Percentiles rank a stretch among this genome's conserved stretches.
Conservation (phyloP, 108 stramenopile genomes). For the Nannochloropsis gaditana region DNA sequence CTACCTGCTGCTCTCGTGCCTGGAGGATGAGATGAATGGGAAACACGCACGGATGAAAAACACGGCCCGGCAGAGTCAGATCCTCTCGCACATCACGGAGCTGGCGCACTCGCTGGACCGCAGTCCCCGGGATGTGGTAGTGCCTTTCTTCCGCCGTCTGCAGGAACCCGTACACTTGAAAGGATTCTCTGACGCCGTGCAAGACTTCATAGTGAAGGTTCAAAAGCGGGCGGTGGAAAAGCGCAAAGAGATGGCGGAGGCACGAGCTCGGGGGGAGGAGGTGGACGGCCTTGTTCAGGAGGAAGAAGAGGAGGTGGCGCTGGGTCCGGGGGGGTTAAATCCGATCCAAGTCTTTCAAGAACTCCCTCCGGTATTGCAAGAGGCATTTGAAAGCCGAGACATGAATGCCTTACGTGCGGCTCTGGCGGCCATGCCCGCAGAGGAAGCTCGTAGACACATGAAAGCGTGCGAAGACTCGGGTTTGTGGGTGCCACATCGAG, state of each 20-base stretch:
- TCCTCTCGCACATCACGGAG: constrained; percentile 91
- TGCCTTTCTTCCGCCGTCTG: constrained; percentile 83
- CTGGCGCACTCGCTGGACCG: constrained; percentile 77
- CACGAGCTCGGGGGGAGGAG: constrained; percentile 56
- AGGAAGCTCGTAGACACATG: constrained; percentile 85
- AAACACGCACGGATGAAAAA: constrained; percentile 87
- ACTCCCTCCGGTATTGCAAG: constrained; percentile 73
- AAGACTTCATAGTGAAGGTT: constrained; percentile 73
- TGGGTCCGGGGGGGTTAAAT: constrained; percentile 94
- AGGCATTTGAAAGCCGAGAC: constrained; percentile 81
- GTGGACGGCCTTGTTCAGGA: constrained; percentile 48
- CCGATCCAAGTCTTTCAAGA: constrained; percentile 89
- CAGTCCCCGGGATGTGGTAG: constrained; percentile 92
- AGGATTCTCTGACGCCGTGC: constrained; percentile 71
- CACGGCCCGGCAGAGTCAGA: constrained; percentile 69
- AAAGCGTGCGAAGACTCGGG: constrained; percentile 81
- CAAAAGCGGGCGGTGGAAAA: constrained; percentile 83
- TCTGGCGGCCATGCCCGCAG: constrained; percentile 63
- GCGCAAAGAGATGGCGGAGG: constrained; percentile 79
- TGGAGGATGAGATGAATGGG: constrained; percentile 99
- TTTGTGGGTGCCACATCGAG: constrained; percentile 59
- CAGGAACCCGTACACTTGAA: constrained; percentile 65
- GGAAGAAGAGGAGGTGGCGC: not conserved
- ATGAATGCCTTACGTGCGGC: constrained; percentile 69
- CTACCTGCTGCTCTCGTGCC: constrained; percentile 80